Conservation (phyloP, 805 yeast species). For the Kuraishia piskuri region DNA sequence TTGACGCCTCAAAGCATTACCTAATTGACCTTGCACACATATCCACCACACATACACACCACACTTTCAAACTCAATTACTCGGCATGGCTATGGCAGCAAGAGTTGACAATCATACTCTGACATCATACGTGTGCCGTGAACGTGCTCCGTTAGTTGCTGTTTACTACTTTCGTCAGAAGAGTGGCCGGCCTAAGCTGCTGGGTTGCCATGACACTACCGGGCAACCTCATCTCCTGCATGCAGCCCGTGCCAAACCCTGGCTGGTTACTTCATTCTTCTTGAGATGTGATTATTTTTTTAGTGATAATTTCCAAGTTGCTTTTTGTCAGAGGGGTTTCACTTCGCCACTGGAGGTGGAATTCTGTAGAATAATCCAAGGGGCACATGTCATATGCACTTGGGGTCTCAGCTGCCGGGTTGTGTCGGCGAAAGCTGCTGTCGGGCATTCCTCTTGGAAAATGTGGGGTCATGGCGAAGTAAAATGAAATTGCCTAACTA, state of each 20-base stretch:
- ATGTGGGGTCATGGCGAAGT: not conserved
- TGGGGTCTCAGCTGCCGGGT: not conserved
- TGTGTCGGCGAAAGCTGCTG: not conserved
- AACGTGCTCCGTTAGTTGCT: not conserved
- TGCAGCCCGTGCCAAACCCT: too few relatives aligned
- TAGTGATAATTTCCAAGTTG: too few relatives aligned
- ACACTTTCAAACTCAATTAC: not conserved
- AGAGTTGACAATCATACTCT: not conserved
- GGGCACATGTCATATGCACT: not conserved
- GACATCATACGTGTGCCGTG: not conserved
- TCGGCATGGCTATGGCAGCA: not conserved
- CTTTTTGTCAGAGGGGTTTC: not conserved
- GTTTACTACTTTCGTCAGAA: not conserved
- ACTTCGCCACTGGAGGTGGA: not conserved
- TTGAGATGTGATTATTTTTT: too few relatives aligned
- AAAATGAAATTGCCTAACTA: not conserved
- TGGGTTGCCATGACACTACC: not conserved
- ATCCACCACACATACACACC: too few relatives aligned
- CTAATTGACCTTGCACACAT: too few relatives aligned
- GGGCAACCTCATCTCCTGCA: not conserved
- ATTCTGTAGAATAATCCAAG: not conserved
- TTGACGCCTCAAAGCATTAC: too few relatives aligned
- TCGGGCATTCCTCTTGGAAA: not conserved
- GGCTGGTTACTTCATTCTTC: too few relatives aligned
- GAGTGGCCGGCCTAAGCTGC: not conserved